These are phyloP conservation scores for Diatrype stigma DNA, from an alignment of 2,329 filamentous ascomycete genomes.

Conservation along the genomic window DNA sequence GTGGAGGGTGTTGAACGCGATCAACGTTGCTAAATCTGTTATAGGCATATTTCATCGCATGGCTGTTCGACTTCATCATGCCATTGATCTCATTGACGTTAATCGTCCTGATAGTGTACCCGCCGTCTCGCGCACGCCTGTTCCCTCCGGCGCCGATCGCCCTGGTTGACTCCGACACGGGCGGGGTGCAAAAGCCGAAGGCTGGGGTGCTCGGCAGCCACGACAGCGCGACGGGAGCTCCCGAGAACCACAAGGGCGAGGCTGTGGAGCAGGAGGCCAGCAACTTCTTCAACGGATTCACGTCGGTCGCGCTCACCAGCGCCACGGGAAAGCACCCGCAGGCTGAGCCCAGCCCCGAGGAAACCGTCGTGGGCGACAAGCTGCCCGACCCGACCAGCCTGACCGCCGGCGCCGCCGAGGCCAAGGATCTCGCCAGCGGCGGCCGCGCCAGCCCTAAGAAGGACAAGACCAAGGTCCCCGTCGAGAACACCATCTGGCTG, in stretches of 20 bases:
- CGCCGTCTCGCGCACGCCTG: slow-evolving; percentile 55
- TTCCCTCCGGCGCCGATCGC: slow-evolving; percentile 78
- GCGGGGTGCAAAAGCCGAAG: slow-evolving; percentile 72
- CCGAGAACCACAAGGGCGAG: slow-evolving; percentile 79
- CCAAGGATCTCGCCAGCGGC: slow-evolving; percentile 42
- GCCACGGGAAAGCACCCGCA: slow-evolving; percentile 74
- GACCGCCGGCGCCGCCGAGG: slow-evolving; percentile 34
- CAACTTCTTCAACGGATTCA: slow-evolving; percentile 73
- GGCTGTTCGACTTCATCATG: slow-evolving; percentile 67
- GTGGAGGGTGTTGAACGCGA: neutral
- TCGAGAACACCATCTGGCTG: slow-evolving; percentile 72
- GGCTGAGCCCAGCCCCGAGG: slow-evolving; percentile 46
- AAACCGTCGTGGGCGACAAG: slow-evolving; percentile 18
- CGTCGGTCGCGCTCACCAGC: slow-evolving; percentile 67
- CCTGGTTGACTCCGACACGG: slow-evolving; percentile 64
- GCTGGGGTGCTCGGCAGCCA: slow-evolving; percentile 72
- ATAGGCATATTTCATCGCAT: slow-evolving; percentile 54
- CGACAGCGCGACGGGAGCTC: slow-evolving; percentile 74
- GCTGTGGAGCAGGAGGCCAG: slow-evolving; percentile 79
- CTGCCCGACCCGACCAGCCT: slow-evolving; percentile 34
- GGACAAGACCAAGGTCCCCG: slow-evolving; percentile 75
- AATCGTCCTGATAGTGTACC: slow-evolving; percentile 63
- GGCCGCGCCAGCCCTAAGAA: slow-evolving; percentile 45
- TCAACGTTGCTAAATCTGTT: neutral
- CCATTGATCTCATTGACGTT: slow-evolving; percentile 56